Evolutionary conservation across 352 stramenopile species (phyloP).

Genomic region (Phytopythium oedochilum): DNA sequence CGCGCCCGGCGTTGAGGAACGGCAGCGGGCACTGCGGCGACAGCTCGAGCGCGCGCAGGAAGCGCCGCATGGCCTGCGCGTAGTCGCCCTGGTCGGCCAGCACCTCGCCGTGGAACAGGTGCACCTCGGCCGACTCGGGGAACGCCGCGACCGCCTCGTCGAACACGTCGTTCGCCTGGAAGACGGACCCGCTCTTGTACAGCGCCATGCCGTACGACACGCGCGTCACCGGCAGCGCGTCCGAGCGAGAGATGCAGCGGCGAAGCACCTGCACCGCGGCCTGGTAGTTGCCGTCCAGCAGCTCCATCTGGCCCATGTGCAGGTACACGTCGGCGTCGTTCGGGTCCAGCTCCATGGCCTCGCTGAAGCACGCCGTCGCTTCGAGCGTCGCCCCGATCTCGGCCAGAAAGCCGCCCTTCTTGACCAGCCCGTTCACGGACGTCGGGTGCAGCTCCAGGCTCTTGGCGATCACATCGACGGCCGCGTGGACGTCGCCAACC

Average conservation of each 20-base stretch:
- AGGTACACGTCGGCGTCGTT: slow-evolving; percentile 79
- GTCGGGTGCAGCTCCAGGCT: slow-evolving; percentile 46
- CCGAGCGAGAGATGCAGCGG: slow-evolving; percentile 70
- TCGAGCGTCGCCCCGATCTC: slow-evolving; percentile 68
- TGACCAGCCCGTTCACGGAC: slow-evolving; percentile 67
- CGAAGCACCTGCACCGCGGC: slow-evolving; percentile 66
- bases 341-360: slow-evolving; percentile 61
- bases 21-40: slow-evolving; percentile 73
- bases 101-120: slow-evolving; percentile 82
- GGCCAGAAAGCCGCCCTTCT: slow-evolving; percentile 78
- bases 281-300: slow-evolving; percentile 74
- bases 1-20: slow-evolving; percentile 79
- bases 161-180: slow-evolving; percentile 82
- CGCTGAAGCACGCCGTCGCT: slow-evolving; percentile 52
- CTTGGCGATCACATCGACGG: slow-evolving; percentile 56
- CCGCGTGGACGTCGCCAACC: slow-evolving; percentile 65
- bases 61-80: slow-evolving; percentile 73
- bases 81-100: slow-evolving; percentile 82
- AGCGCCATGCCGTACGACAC: slow-evolving; percentile 85
- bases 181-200: slow-evolving; percentile 80
- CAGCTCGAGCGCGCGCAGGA: slow-evolving; percentile 60
- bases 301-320: slow-evolving; percentile 77
- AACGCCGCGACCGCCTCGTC: slow-evolving; percentile 60
- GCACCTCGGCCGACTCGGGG: slow-evolving; percentile 66
- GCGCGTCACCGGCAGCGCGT: slow-evolving; percentile 64